Evolutionary conservation across 2,329 filamentous ascomycete species (phyloP).

Genomic region (Alternaria angustiovoidea): DNA sequence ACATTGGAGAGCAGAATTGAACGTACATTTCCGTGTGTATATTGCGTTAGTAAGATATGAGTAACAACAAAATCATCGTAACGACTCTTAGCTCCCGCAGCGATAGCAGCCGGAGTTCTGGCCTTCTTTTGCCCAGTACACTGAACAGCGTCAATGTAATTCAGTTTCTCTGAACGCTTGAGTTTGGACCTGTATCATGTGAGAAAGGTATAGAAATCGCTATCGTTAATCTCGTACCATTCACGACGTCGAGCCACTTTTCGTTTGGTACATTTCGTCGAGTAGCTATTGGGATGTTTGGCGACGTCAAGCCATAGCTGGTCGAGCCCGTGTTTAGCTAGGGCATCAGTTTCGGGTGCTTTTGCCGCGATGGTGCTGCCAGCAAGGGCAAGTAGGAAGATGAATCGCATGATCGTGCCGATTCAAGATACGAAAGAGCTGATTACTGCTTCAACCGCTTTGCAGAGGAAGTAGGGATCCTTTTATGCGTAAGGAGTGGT

Average conservation of each 20-base stretch:
- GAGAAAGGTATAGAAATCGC: too few relatives aligned
- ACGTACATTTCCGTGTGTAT: too few relatives aligned
- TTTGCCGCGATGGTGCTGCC: neutral
- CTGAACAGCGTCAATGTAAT: constrained; percentile 45
- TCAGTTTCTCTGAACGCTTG: constrained; percentile 23
- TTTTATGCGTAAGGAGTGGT: too few relatives aligned
- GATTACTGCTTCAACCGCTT: neutral
- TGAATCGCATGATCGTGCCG: too few relatives aligned
- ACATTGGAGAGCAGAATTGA: constrained; percentile 3
- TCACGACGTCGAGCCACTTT: too few relatives aligned
- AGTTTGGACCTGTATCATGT: neutral
- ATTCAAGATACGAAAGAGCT: neutral
- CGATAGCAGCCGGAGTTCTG: constrained; percentile 32
- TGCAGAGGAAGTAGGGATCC: neutral
- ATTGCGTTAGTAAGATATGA: too few relatives aligned
- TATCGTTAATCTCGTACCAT: too few relatives aligned
- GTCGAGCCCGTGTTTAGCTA: constrained; percentile 5
- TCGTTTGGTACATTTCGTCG: neutral
- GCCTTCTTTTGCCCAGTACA: constrained; percentile 35
- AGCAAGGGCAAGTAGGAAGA: too few relatives aligned
- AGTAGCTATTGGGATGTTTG: neutral
- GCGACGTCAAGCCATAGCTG: constrained; percentile 4
- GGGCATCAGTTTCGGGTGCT: neutral
- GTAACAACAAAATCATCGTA: too few relatives aligned
- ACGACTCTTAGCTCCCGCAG: constrained; percentile 35